These are phyloP conservation scores for Geotrichum restrictum DNA, from an alignment of 1,139 yeast genomes.

Conservation along the genomic window DNA sequence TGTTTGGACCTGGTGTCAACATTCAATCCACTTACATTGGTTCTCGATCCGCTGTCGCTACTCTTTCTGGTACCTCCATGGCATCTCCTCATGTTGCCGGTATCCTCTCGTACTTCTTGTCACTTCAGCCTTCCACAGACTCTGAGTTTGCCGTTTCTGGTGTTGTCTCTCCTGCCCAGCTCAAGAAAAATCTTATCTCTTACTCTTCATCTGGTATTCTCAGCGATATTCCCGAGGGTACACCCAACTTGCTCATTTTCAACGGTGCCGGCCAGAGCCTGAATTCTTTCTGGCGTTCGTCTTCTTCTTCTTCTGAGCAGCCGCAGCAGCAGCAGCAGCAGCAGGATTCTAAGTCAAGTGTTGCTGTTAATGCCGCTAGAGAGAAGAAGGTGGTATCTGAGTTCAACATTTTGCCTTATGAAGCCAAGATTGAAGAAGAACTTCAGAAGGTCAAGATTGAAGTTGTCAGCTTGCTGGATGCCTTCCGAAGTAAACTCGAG, in stretches of 20 bases:
- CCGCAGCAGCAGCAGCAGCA: slow-evolving; percentile 23
- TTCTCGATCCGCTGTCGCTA: slow-evolving; percentile 75
- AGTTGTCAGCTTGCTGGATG: slow-evolving; percentile 27
- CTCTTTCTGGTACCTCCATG: slow-evolving; percentile 97
- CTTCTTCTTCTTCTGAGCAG: slow-evolving; percentile 15
- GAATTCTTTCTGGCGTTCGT: slow-evolving; percentile 58
- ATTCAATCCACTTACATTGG: slow-evolving; percentile 68
- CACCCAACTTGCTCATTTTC: slow-evolving; percentile 85
- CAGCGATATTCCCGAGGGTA: slow-evolving; percentile 69
- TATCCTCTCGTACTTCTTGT: slow-evolving; percentile 73
- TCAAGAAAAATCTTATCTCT: slow-evolving; percentile 80
- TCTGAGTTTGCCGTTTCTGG: slow-evolving; percentile 66
- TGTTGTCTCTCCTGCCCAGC: slow-evolving; percentile 70
- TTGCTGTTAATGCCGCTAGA: slow-evolving; percentile 28
- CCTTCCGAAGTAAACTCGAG: slow-evolving; percentile 21
- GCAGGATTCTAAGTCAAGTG: slow-evolving; percentile 21
- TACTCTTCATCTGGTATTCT: slow-evolving; percentile 71
- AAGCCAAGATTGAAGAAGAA: slow-evolving; percentile 24
- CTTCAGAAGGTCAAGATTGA: slow-evolving; percentile 27
- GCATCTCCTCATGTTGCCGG: slow-evolving; percentile 98
- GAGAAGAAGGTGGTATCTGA: slow-evolving; percentile 14
- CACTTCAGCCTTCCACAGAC: slow-evolving; percentile 81
- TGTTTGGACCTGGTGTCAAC: slow-evolving; percentile 60
- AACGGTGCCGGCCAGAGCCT: slow-evolving; percentile 90
- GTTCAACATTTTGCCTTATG: slow-evolving; percentile 28